A percentile compares a stretch with the other conserved stretches of the same genome.
These are phyloP conservation scores for Fusarium tjaetaba DNA, from an alignment of 2,329 filamentous ascomycete species.

Conservation along the genomic window DNA sequence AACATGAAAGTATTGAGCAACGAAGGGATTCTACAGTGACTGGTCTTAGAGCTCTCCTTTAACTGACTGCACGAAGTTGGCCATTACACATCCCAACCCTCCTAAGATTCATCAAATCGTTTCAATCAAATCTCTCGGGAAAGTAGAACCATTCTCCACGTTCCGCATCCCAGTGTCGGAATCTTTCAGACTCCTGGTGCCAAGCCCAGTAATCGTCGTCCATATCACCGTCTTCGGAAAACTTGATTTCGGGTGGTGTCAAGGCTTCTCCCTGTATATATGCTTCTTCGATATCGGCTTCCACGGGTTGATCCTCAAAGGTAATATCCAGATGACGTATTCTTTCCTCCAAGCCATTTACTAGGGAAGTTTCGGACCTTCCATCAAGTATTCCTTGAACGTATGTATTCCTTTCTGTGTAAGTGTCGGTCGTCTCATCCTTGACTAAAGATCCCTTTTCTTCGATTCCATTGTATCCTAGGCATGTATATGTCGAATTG, in stretches of 20 bases:
- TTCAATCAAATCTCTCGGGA: constrained; percentile 41
- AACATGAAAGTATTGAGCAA: not conserved
- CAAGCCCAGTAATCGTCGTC: constrained; percentile 40
- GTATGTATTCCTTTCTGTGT: constrained; percentile 8
- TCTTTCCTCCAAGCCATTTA: constrained; percentile 7
- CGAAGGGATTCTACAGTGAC: not conserved
- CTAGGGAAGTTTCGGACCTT: not conserved
- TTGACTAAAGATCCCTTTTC: not conserved
- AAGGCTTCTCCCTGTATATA: constrained; percentile 29
- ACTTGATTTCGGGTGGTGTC: constrained; percentile 34
- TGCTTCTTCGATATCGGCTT: constrained; percentile 17
- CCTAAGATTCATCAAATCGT: not conserved
- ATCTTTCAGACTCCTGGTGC: constrained; percentile 25
- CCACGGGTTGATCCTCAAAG: not conserved
- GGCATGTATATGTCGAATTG: not conserved
- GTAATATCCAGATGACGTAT: constrained; percentile 8
- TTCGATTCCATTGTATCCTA: not conserved
- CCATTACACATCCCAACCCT: not conserved
- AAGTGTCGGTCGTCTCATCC: not conserved
- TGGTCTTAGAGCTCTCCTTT: not conserved
- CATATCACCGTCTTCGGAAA: constrained; percentile 27
- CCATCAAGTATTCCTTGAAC: constrained; percentile 1
- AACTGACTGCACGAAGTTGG: not conserved
- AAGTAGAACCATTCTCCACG: constrained; percentile 36
- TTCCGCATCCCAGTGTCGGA: constrained; percentile 40